Evolutionary conservation across 306 rosid species (phyloP).

Genomic region (Crataegus laevigata): DNA sequence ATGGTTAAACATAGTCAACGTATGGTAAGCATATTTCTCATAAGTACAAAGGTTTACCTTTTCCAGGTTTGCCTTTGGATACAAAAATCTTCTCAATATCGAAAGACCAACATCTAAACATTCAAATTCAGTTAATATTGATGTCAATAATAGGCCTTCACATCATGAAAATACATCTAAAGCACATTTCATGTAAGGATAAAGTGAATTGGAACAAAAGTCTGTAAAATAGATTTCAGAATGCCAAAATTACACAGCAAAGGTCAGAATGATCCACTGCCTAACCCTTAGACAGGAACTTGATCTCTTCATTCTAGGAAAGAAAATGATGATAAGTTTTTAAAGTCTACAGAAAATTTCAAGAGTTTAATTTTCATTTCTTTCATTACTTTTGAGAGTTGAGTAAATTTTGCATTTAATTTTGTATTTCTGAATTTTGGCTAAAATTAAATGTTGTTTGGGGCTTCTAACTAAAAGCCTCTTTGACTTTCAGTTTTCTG

Average conservation of each 20-base stretch:
- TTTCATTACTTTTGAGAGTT: neutral
- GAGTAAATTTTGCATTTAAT: neutral
- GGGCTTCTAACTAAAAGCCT: too few species aligned
- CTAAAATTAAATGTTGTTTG: too few species aligned
- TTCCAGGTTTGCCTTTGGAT: conserved; percentile 45
- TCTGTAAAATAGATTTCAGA: neutral
- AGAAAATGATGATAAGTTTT: neutral
- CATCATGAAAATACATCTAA: neutral
- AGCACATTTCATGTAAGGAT: neutral
- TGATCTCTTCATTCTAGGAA: neutral
- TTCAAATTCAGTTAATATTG: conserved; percentile 20
- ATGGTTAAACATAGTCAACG: conserved; percentile 22
- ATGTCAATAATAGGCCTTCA: neutral
- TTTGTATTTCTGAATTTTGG: neutral
- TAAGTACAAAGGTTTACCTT: conserved; percentile 57
- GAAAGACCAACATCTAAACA: conserved; percentile 86
- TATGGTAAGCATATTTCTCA: conserved; percentile 11
- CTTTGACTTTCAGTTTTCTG: neutral
- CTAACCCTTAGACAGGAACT: neutral
- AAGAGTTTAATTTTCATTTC: neutral
- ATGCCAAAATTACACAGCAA: neutral
- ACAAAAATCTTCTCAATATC: conserved; percentile 77
- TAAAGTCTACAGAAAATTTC: neutral
- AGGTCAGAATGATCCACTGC: neutral
- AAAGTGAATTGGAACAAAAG: neutral